A percentile compares a stretch with the other conserved stretches of the same genome.
Conservation (phyloP, 2,329 filamentous ascomycete species). For the Sphaerulina vaccinii region DNA sequence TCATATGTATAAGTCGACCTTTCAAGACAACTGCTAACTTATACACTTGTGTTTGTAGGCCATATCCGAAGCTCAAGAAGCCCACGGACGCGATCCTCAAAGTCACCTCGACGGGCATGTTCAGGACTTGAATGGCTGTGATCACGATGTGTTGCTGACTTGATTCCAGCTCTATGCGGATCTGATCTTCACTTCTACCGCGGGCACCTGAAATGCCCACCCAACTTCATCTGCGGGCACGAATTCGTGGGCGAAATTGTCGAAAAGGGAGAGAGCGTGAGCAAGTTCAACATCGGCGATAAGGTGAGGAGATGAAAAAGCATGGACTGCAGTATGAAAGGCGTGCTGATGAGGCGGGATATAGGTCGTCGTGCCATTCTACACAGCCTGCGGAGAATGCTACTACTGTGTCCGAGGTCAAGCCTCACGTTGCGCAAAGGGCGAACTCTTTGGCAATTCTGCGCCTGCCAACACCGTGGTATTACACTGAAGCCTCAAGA, state of each 20-base stretch:
- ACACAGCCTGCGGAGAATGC: constrained; percentile 71
- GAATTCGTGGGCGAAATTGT: constrained; percentile 80
- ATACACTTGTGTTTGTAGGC: too few species aligned
- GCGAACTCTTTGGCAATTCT: constrained; percentile 58
- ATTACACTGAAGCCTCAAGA: neutral
- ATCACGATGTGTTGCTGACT: too few species aligned
- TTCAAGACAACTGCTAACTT: too few species aligned
- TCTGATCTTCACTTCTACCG: constrained; percentile 86
- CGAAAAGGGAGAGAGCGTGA: constrained; percentile 66
- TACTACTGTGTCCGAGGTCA: constrained; percentile 80
- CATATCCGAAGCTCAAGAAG: constrained; percentile 70
- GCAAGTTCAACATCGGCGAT: constrained; percentile 69
- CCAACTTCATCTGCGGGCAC: constrained; percentile 68
- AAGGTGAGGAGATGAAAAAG: constrained; percentile 25
- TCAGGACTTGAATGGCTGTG: too few species aligned
- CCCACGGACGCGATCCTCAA: constrained; percentile 77
- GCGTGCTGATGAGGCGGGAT: neutral
- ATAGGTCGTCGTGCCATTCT: constrained; percentile 79
- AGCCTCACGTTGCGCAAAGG: constrained; percentile 73
- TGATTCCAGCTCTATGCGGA: constrained; percentile 86
- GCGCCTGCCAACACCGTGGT: constrained; percentile 35
- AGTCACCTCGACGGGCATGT: constrained; percentile 74
- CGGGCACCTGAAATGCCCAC: constrained; percentile 69
- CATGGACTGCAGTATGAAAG: neutral
- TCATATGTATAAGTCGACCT: too few species aligned